A percentile compares a stretch with the other conserved stretches of the same genome.
phyloP scores from a whole-genome alignment of 371 early-diverging fungal genomes.

The Umbelopsis sp. region DNA sequence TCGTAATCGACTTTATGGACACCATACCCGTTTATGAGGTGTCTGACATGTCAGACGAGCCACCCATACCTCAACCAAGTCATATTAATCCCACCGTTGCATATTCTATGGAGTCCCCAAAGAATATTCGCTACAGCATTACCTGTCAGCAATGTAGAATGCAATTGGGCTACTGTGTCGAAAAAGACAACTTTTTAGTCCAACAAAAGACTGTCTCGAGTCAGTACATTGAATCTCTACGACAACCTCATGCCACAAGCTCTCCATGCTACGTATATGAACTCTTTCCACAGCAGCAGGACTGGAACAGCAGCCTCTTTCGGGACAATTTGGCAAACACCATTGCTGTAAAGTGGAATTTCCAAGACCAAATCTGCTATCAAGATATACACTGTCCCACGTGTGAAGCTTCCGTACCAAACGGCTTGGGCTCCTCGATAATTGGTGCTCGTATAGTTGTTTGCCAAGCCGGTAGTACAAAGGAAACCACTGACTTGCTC shows the following conservation, averaged over 20 bases:
- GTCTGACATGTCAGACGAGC: neutral
- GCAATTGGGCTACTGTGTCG: slow-evolving; percentile 3
- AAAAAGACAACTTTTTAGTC: neutral
- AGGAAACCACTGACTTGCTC: neutral
- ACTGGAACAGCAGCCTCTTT: slow-evolving; percentile 1
- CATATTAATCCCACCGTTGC: neutral
- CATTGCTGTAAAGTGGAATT: neutral
- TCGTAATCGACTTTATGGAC: neutral
- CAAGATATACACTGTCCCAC: slow-evolving; percentile 8
- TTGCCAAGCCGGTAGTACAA: slow-evolving; percentile 2
- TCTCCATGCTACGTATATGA: neutral
- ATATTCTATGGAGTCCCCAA: neutral
- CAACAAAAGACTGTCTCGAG: neutral
- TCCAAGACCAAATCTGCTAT: neutral
- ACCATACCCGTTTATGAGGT: neutral
- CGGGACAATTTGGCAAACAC: neutral
- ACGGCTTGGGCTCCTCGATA: neutral
- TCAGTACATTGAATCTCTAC: neutral
- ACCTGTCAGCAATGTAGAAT: neutral
- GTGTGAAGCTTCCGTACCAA: neutral
- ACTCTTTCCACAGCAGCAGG: neutral
- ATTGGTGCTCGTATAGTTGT: slow-evolving; percentile 6
- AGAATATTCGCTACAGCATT: neutral
- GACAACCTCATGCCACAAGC: neutral
- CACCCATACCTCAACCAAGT: neutral